A percentile compares a stretch with the other conserved stretches of the same genome.
These are phyloP conservation scores for Psilocybe tampanensis DNA, from an alignment of 768 basidiomycete genomes.

Conservation along the genomic window DNA sequence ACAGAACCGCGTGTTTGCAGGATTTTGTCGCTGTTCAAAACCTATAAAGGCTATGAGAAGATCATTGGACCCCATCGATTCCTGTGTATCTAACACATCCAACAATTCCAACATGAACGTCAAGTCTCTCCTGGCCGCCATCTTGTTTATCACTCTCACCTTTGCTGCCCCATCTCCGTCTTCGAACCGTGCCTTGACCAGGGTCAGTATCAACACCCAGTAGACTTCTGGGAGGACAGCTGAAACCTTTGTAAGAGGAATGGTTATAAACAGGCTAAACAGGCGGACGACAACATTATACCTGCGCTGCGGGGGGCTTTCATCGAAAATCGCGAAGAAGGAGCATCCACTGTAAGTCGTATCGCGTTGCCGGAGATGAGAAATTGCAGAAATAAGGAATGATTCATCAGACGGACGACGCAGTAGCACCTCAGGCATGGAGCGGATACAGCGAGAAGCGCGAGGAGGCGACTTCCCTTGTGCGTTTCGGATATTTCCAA, in stretches of 20 bases:
- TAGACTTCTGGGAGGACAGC: not conserved
- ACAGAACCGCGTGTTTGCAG: not conserved
- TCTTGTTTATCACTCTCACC: not conserved
- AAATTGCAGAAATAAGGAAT: not conserved
- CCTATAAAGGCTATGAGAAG: not conserved
- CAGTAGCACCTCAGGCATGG: not conserved
- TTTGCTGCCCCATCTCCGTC: not conserved
- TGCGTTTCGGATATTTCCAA: not conserved
- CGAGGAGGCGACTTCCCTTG: not conserved
- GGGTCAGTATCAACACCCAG: not conserved
- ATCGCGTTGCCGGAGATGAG: no score
- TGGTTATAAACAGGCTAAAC: no score
- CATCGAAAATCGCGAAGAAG: not conserved
- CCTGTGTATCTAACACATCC: not conserved
- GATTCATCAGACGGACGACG: not conserved
- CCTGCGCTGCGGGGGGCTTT: not conserved
- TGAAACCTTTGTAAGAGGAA: no score
- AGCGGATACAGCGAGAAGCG: not conserved
- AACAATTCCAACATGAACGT: not conserved
- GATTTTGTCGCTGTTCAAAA: not conserved
- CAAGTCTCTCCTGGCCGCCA: not conserved
- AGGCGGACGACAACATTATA: not conserved
- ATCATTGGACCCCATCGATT: not conserved
- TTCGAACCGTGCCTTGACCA: not conserved
- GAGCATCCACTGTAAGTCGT: not conserved